Percentiles rank a stretch among this genome's conserved stretches.
phyloP scores from a whole-genome alignment of 1,284 basidiomycete species.

The Tausonia pullulans region DNA sequence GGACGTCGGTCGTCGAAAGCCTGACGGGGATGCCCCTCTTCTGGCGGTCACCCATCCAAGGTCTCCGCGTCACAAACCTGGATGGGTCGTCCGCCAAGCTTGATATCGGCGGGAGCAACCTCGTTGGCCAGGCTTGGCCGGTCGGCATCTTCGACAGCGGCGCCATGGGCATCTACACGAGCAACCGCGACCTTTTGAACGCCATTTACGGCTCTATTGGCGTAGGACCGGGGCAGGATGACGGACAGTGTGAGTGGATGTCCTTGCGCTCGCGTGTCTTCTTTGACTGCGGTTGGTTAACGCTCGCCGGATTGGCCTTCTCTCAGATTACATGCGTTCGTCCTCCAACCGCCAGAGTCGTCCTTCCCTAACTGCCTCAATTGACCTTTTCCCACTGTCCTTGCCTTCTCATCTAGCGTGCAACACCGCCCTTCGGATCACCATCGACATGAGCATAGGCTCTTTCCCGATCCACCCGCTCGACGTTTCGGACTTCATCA shows the following conservation, averaged over 20 bases:
- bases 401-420: not conserved
- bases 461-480: slow-evolving; percentile 50
- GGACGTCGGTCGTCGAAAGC: slow-evolving; percentile 7
- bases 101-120: not conserved
- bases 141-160: slow-evolving; percentile 14
- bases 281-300: not conserved
- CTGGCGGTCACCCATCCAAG: slow-evolving; percentile 9
- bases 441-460: slow-evolving; percentile 41
- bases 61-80: not conserved
- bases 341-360: too few species aligned
- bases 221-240: slow-evolving; percentile 42
- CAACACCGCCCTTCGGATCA: slow-evolving; percentile 49
- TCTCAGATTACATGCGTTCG: too few species aligned
- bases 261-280: not conserved
- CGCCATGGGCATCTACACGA: slow-evolving; percentile 11
- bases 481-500: slow-evolving; percentile 44
- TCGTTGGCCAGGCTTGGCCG: slow-evolving; percentile 11
- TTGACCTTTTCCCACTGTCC: not conserved
- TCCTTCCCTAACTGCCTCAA: not conserved
- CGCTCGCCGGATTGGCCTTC: too few species aligned
- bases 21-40: slow-evolving; percentile 7
- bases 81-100: not conserved
- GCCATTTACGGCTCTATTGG: slow-evolving; percentile 65
- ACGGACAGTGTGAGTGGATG: slow-evolving; percentile 50
- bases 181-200: slow-evolving; percentile 45